Conservation (phyloP, 352 stramenopile species). For the Nothophytophthora sp. region DNA sequence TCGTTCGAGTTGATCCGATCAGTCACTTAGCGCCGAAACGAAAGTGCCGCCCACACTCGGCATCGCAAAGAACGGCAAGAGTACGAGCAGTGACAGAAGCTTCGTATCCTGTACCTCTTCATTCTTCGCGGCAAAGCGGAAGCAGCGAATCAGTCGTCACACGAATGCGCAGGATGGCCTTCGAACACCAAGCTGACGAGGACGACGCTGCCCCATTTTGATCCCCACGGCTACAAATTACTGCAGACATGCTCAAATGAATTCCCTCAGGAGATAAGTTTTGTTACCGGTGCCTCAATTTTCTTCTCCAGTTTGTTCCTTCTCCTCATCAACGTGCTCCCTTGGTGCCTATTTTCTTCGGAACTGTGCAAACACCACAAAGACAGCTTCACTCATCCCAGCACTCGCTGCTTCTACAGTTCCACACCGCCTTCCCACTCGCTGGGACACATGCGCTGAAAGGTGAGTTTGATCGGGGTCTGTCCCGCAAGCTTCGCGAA, state of each 20-base stretch:
- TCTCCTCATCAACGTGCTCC: background rate
- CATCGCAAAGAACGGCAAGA: conserved; percentile 8
- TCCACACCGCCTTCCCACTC: conserved; percentile 80
- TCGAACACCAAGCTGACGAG: conserved; percentile 13
- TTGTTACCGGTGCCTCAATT: background rate
- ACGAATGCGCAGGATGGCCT: conserved; percentile 28
- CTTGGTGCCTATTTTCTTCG: background rate
- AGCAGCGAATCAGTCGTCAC: conserved; percentile 29
- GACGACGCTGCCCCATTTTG: background rate
- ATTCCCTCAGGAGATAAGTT: background rate
- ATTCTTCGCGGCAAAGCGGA: conserved; percentile 7
- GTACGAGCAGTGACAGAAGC: background rate
- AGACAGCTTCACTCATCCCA: background rate
- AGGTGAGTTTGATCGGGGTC: conserved; percentile 62
- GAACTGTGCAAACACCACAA: background rate
- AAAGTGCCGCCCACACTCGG: conserved; percentile 17
- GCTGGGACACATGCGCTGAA: conserved; percentile 63
- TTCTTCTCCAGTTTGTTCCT: conserved; percentile 5
- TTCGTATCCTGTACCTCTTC: conserved; percentile 3
- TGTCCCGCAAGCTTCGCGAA: conserved; percentile 59
- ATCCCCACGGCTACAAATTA: too few relatives aligned
- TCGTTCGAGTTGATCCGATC: conserved; percentile 6
- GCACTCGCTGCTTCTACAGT: conserved; percentile 26
- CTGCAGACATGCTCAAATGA: too few relatives aligned
- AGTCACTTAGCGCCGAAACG: conserved; percentile 11